Evolutionary conservation across 345 rosid genomes (phyloP).

Genomic region (Brassica juncea): DNA sequence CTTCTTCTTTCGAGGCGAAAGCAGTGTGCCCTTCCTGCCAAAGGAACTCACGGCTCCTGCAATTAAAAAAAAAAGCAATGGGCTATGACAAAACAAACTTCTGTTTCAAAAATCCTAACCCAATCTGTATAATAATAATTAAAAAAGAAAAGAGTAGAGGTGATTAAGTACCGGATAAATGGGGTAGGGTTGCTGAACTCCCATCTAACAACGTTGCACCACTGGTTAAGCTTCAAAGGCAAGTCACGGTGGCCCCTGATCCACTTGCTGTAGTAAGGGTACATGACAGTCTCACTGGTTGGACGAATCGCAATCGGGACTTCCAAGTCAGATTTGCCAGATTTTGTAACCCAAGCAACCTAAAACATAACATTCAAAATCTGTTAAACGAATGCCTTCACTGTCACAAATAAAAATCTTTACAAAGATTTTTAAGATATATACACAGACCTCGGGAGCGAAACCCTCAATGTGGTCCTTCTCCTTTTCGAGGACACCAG

Average conservation of each 20-base stretch:
- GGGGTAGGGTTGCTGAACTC: slow-evolving; percentile 99
- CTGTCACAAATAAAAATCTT: neutral
- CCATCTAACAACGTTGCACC: slow-evolving; percentile 99
- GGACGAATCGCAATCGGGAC: slow-evolving; percentile 95
- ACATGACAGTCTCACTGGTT: slow-evolving; percentile 98
- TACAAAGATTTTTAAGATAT: neutral
- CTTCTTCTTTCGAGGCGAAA: slow-evolving; percentile 80
- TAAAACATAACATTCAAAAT: slow-evolving; percentile 34
- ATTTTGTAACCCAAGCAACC: slow-evolving; percentile 99
- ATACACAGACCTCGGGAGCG: slow-evolving; percentile 85
- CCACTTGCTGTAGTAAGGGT: slow-evolving; percentile 97
- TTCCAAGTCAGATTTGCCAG: slow-evolving; percentile 91
- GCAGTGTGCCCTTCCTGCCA: slow-evolving; percentile 99
- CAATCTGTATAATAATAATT: too few relatives aligned
- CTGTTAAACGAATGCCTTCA: neutral
- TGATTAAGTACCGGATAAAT: slow-evolving; percentile 71
- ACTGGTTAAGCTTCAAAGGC: slow-evolving; percentile 93
- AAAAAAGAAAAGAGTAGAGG: neutral
- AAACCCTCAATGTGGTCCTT: slow-evolving; percentile 95
- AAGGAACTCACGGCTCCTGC: slow-evolving; percentile 97
- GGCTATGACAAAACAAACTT: slow-evolving; percentile 7
- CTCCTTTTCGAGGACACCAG: slow-evolving; percentile 80
- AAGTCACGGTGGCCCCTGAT: slow-evolving; percentile 96
- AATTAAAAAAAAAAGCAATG: slow-evolving; percentile 19
- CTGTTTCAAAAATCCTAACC: neutral